These are phyloP conservation scores for Carex littledalei DNA, from an alignment of 176 grass and related monocot species.

Conservation along the genomic window DNA sequence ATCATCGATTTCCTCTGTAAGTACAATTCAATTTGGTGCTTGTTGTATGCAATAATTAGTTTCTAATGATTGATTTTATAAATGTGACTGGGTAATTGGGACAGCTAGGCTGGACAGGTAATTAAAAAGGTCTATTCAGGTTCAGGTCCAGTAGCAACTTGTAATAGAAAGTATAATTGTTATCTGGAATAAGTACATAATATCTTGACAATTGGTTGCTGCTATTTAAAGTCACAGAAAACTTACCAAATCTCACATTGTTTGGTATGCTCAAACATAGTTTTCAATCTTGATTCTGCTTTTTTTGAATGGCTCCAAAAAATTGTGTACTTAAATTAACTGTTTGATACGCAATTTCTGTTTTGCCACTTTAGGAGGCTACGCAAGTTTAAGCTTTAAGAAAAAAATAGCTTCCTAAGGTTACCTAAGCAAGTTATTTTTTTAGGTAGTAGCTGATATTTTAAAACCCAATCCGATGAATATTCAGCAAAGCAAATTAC, in stretches of 20 bases:
- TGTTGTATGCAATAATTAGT: not conserved
- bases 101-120: not conserved
- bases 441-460: not conserved
- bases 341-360: not conserved
- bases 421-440: not conserved
- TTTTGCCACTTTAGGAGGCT: not conserved
- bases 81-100: not conserved
- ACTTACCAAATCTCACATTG: not conserved
- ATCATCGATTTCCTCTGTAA: slow-evolving; percentile 88
- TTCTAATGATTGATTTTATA: not conserved
- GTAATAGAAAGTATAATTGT: not conserved
- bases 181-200: not conserved
- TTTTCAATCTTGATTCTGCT: not conserved
- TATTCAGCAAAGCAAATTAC: not conserved
- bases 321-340: not conserved
- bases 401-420: not conserved
- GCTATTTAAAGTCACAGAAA: not conserved
- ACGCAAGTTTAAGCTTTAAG: not conserved
- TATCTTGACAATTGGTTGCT: not conserved
- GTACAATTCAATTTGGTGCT: not conserved
- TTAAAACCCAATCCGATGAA: not conserved
- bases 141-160: not conserved
- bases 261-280: not conserved
- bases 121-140: not conserved
- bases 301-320: not conserved